These are phyloP conservation scores for Fusarium lyarnte DNA, from an alignment of 2,329 filamentous ascomycete species.

Conservation along the genomic window DNA sequence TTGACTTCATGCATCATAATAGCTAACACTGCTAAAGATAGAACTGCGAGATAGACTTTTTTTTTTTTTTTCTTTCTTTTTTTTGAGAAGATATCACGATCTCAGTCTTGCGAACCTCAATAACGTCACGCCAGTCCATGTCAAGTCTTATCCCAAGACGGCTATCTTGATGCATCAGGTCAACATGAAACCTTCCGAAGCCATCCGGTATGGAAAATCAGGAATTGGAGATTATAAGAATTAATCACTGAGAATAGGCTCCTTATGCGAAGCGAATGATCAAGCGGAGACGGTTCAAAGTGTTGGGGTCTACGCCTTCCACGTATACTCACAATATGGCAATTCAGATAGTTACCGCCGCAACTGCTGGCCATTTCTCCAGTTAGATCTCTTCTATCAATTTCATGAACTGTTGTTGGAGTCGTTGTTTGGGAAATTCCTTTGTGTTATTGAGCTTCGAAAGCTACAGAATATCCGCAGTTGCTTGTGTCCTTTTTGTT, in stretches of 20 bases:
- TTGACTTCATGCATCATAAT: background rate
- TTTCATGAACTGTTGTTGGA: fast-evolving
- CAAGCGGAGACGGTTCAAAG: fast-evolving
- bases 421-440: background rate
- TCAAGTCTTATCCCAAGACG: background rate
- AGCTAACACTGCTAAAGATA: too few relatives aligned
- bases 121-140: fast-evolving
- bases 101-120: too few relatives aligned
- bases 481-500: background rate
- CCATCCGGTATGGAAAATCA: fast-evolving
- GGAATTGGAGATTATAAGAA: fast-evolving
- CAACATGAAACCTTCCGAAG: fast-evolving
- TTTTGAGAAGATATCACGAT: too few relatives aligned
- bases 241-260: fast-evolving
- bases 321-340: fast-evolving
- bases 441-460: fast-evolving
- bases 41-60: too few relatives aligned
- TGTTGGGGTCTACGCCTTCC: fast-evolving
- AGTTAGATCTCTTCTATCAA: fast-evolving
- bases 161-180: too few relatives aligned
- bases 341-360: background rate
- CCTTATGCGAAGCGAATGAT: fast-evolving
- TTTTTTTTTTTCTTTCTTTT: too few relatives aligned
- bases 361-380: fast-evolving
- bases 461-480: background rate